These are phyloP conservation scores for Penicillium bialowiezense DNA, from an alignment of 495 filamentous ascomycete genomes.

Conservation along the genomic window DNA sequence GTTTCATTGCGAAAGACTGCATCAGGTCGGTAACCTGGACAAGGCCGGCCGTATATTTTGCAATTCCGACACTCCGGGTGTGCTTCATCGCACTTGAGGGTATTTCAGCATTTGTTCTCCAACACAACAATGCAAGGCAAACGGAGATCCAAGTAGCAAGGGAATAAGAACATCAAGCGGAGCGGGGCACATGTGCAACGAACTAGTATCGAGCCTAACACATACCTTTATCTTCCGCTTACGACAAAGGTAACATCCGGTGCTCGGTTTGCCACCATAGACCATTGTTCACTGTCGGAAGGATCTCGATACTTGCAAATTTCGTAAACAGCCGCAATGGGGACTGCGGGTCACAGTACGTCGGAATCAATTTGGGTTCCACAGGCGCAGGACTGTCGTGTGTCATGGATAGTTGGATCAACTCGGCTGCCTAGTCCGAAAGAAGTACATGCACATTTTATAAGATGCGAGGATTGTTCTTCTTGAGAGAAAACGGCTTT, in stretches of 20 bases:
- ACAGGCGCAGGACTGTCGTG: conserved; percentile 8
- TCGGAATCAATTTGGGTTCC: conserved; percentile 13
- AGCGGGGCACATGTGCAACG: not conserved
- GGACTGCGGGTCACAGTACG: not conserved
- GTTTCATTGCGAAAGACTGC: conserved; percentile 43
- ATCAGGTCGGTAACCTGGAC: conserved; percentile 42
- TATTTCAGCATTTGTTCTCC: conserved; percentile 12
- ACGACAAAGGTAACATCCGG: conserved; percentile 47
- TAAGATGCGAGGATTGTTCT: not conserved
- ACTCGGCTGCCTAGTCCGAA: conserved; percentile 20
- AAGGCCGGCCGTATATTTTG: conserved; percentile 37
- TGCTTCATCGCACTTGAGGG: conserved; percentile 42
- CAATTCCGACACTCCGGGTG: conserved; percentile 43
- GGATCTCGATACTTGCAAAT: not conserved
- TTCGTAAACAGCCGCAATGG: not conserved
- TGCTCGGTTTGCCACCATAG: conserved; percentile 46
- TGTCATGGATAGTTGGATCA: conserved; percentile 13
- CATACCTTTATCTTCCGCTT: conserved; percentile 49
- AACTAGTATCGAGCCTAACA: conserved; percentile 6
- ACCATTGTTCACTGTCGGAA: conserved; percentile 32
- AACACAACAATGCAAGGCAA: not conserved
- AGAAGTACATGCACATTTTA: conserved; percentile 12
- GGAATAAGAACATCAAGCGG: conserved; percentile 3
- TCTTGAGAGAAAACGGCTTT: too few species aligned
- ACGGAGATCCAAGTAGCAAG: not conserved